Conservation (phyloP, 1,139 yeast species). For the Zygoascus hellenicus region DNA sequence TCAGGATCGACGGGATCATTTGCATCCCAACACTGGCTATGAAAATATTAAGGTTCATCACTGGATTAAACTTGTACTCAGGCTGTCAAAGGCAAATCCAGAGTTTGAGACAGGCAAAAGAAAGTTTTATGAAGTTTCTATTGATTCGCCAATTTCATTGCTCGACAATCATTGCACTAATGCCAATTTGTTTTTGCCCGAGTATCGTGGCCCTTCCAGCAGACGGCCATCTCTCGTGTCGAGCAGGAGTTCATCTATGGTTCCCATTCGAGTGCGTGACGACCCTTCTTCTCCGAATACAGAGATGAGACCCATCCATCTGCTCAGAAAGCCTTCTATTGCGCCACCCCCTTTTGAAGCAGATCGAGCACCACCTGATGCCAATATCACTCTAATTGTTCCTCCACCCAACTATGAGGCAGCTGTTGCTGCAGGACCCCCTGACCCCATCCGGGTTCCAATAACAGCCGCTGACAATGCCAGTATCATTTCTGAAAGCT, state of each 20-base stretch:
- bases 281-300: constrained; percentile 1
- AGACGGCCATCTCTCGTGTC: constrained; percentile 18
- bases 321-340: constrained; percentile 39
- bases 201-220: constrained; percentile 26
- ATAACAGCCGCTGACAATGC: not conserved
- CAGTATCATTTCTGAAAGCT: not conserved
- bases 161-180: constrained; percentile 43
- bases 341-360: constrained; percentile 42
- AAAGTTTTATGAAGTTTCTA: constrained; percentile 85
- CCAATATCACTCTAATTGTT: constrained; percentile 4
- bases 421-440: constrained; percentile 13
- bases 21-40: constrained; percentile 81
- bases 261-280: constrained; percentile 9
- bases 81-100: constrained; percentile 59
- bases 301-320: constrained; percentile 27
- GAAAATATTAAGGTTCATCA: constrained; percentile 79
- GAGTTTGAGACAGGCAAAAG: constrained; percentile 41
- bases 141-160: constrained; percentile 85
- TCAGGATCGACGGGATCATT: constrained; percentile 36
- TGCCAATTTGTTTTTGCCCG: constrained; percentile 37
- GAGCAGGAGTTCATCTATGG: constrained; percentile 23
- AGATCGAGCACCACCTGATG: constrained; percentile 18
- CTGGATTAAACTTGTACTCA: constrained; percentile 83
- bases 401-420: constrained; percentile 20
- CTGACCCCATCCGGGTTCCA: constrained; percentile 10